These are phyloP conservation scores for Candida incommunis DNA, from an alignment of 805 yeast genomes.

Conservation along the genomic window DNA sequence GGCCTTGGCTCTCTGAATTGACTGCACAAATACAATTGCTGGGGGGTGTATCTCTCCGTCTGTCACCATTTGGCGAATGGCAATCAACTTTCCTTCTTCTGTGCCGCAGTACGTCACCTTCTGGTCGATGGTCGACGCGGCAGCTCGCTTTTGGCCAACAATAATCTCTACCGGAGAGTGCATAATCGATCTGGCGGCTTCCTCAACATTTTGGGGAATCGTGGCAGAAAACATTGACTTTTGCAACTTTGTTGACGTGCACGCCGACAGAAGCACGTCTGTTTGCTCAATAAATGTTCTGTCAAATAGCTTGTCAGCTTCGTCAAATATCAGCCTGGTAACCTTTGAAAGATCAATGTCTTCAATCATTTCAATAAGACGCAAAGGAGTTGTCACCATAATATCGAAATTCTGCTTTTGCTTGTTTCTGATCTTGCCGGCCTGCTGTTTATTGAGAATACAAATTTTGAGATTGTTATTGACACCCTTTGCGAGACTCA, in stretches of 20 bases:
- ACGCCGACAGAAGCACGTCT: slow-evolving; percentile 59
- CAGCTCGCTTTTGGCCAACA: slow-evolving; percentile 90
- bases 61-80: slow-evolving; percentile 68
- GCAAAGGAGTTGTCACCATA: slow-evolving; percentile 73
- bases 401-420: slow-evolving; percentile 58
- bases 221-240: slow-evolving; percentile 92
- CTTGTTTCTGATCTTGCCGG: slow-evolving; percentile 40
- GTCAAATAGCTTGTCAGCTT: slow-evolving; percentile 90
- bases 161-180: slow-evolving; percentile 71
- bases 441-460: slow-evolving; percentile 58
- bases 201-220: slow-evolving; percentile 85
- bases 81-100: slow-evolving; percentile 90
- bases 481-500: slow-evolving; percentile 36
- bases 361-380: slow-evolving; percentile 68
- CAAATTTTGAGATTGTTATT: slow-evolving; percentile 40
- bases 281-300: slow-evolving; percentile 79
- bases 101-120: slow-evolving; percentile 74
- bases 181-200: slow-evolving; percentile 77
- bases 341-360: slow-evolving; percentile 48
- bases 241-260: slow-evolving; percentile 31
- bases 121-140: slow-evolving; percentile 72
- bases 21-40: slow-evolving; percentile 79
- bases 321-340: slow-evolving; percentile 77
- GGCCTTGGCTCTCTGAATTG: slow-evolving; percentile 88
- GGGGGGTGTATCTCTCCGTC: slow-evolving; percentile 83